These are phyloP conservation scores for Apiospora kogelbergensis DNA, from an alignment of 2,329 filamentous ascomycete genomes.

Conservation along the genomic window DNA sequence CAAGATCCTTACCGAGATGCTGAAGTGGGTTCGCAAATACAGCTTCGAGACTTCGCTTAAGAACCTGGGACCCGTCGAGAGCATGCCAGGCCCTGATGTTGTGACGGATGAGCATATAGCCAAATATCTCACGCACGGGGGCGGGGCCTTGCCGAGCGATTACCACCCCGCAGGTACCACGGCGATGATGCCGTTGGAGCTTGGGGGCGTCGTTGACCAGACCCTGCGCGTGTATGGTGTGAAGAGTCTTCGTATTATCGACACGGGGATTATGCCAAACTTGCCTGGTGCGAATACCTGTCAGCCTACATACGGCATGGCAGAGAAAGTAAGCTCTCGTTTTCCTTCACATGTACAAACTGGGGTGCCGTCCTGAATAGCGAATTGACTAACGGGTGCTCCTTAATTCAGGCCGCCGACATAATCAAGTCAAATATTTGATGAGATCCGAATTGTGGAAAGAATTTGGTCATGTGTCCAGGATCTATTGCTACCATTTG, in stretches of 20 bases:
- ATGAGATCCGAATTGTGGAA: too few species aligned
- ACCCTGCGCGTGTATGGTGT: conserved; percentile 42
- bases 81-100: conserved; percentile 30
- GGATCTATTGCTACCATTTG: too few species aligned
- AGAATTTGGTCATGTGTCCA: too few species aligned
- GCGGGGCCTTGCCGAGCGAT: neutral
- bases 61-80: conserved; percentile 32
- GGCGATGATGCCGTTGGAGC: conserved; percentile 38
- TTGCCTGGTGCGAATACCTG: conserved; percentile 44
- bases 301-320: conserved; percentile 47
- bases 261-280: conserved; percentile 44
- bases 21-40: conserved; percentile 36
- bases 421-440: conserved; percentile 8
- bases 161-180: conserved; percentile 40
- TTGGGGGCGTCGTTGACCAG: conserved; percentile 41
- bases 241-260: conserved; percentile 41
- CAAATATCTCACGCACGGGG: neutral
- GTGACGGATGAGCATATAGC: conserved; percentile 34
- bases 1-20: conserved; percentile 36
- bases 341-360: too few species aligned
- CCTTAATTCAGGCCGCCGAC: conserved; percentile 19
- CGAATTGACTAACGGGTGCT: too few species aligned
- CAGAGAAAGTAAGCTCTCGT: conserved; percentile 31
- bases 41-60: conserved; percentile 37
- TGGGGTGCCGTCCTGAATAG: too few species aligned